Conservation (phyloP, 148 eudicot genomes). For the Vaccinium corymbosum region DNA sequence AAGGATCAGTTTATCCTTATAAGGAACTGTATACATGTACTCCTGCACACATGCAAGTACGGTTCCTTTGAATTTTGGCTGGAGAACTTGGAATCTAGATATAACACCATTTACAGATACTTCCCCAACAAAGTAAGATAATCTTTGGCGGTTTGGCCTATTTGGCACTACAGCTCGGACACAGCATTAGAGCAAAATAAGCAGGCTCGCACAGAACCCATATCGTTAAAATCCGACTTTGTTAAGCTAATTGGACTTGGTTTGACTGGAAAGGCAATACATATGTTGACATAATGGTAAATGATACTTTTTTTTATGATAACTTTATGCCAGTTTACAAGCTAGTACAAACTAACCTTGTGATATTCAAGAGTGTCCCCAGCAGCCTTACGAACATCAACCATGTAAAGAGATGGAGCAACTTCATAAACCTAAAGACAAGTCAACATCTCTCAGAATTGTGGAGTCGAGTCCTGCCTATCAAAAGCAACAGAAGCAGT, state of each 20-base stretch:
- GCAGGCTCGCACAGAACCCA: background rate
- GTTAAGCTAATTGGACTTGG: background rate
- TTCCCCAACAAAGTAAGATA: background rate
- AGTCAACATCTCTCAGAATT: background rate
- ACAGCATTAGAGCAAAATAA: background rate
- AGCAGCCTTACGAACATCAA: constrained; percentile 78
- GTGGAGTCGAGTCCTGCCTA: background rate
- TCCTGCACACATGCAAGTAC: background rate
- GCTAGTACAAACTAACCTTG: constrained; percentile 33
- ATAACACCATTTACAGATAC: background rate
- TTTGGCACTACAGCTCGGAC: background rate
- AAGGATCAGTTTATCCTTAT: background rate
- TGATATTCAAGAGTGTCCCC: constrained; percentile 91
- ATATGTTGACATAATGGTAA: background rate
- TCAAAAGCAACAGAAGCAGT: background rate
- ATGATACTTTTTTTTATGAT: background rate
- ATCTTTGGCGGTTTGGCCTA: background rate
- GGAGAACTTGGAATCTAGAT: background rate
- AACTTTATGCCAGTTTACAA: background rate
- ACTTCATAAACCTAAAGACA: constrained; percentile 71
- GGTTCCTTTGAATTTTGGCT: background rate
- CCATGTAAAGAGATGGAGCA: constrained; percentile 96
- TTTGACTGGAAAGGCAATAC: background rate
- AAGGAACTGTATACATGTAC: background rate
- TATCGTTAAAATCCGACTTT: background rate